A percentile compares a stretch with the other conserved stretches of the same genome.
phyloP scores from a whole-genome alignment of 352 stramenopile species.

The Phytopythium litorale region DNA sequence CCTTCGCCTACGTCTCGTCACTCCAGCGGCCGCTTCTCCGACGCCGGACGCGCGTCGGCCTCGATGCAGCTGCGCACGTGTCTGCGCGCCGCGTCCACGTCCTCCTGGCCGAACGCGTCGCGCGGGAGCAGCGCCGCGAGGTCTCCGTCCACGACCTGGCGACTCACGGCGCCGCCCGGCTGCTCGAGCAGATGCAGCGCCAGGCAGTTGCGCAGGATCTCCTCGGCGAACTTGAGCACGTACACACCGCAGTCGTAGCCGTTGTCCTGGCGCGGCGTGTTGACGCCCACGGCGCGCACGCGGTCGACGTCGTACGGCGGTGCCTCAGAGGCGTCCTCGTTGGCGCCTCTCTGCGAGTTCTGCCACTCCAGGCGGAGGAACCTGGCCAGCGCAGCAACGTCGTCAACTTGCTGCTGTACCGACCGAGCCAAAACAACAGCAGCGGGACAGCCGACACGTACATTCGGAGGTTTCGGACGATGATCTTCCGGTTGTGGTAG shows the following conservation, averaged over 20 bases:
- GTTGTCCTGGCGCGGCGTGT: constrained; percentile 54
- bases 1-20: background rate
- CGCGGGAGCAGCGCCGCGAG: constrained; percentile 37
- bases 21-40: constrained; percentile 1
- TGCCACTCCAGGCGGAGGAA: constrained; percentile 57
- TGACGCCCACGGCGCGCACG: constrained; percentile 31
- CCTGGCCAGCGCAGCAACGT: constrained; percentile 11
- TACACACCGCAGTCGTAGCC: constrained; percentile 68
- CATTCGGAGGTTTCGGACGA: constrained; percentile 54
- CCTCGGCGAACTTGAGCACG: constrained; percentile 55
- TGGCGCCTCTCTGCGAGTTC: constrained; percentile 16
- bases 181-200: constrained; percentile 13
- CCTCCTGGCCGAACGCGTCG: constrained; percentile 33
- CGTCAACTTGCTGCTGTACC: constrained; percentile 3
- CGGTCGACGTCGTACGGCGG: constrained; percentile 32
- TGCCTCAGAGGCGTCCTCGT: constrained; percentile 4
- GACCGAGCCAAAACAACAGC: background rate
- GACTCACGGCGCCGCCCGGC: constrained; percentile 27
- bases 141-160: constrained; percentile 34
- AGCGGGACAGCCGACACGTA: constrained; percentile 17
- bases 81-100: constrained; percentile 28
- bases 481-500: constrained; percentile 60
- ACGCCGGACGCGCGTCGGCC: constrained; percentile 8
- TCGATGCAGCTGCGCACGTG: constrained; percentile 34
- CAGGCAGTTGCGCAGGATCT: constrained; percentile 46